Base-by-base conservation (phyloP, 2,329 filamentous ascomycete genomes). In the Aspergillaceae sp. region DNA sequence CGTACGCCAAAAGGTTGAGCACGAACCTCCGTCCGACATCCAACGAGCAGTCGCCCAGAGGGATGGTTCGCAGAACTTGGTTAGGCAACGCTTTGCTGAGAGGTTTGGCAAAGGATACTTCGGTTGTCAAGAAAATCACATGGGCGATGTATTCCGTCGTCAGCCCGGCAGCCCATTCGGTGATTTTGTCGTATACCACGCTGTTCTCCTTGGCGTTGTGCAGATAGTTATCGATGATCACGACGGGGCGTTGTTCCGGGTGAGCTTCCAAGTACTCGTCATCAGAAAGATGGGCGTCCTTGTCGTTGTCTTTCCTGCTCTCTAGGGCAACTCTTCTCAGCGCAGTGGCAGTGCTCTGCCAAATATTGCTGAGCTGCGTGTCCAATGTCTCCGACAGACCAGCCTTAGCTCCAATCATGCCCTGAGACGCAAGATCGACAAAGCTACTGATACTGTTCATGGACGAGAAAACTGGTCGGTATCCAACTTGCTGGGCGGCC, bases 311-410 rank as follows among this genome's bases (percentile, higher is more conserved):
- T 44, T 77, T 77, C 27, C 87, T 80, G 4, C 70, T 74, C 8
- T 84, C 77, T 3, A 95, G 69, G 0, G 86, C 85, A 42, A 94
- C 84, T 42, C 82, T 74, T 58, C 87, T 89, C 46, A 97, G 73
- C 1, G 91, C 90, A 0, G 77, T 77, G 0, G 86, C 82, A 0
- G 90, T 87, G 33, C 86, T 94, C 58, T 88, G 85, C 68, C 87
- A 82, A 42, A 97, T 95, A 68, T 96, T 95, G 63, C 79, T 82
- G 10, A 97, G 71, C 58, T 97, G 90, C 0, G 86, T 83, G 61
- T 96, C 91, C 29, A 96, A 72, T 0, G 89, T 96, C 63, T 96
- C 91, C 0, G 87, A 94, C 62, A 97, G 95, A 5, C 90, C 90
- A 4, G 89, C 86, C 68, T 97, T 96, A 48, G 94, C 86, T 8